Evolutionary conservation across 495 filamentous ascomycete genomes (phyloP).

Genomic region (Penicillium paxilli): DNA sequence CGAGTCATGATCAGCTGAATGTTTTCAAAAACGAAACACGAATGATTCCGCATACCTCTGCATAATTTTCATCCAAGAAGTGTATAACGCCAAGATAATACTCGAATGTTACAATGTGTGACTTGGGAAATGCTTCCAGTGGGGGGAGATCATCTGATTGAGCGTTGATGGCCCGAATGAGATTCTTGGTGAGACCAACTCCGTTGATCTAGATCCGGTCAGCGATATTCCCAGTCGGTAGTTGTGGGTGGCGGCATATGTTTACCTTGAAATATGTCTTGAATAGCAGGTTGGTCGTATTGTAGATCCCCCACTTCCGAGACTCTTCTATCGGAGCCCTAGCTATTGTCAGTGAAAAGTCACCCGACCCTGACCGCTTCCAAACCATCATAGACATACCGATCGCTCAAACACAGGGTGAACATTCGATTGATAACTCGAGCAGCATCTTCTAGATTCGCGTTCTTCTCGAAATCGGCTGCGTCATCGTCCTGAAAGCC

Average conservation of each 20-base stretch:
- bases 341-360: slow-evolving; percentile 30
- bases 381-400: slow-evolving; percentile 54
- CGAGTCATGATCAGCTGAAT: background rate
- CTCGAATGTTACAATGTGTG: slow-evolving; percentile 93
- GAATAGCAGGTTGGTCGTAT: slow-evolving; percentile 88
- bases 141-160: slow-evolving; percentile 74
- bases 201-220: slow-evolving; percentile 63
- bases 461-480: slow-evolving; percentile 67
- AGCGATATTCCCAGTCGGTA: background rate
- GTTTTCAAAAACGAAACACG: slow-evolving; percentile 17
- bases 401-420: slow-evolving; percentile 80
- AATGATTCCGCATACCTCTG: slow-evolving; percentile 48
- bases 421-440: slow-evolving; percentile 87
- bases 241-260: background rate
- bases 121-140: slow-evolving; percentile 72
- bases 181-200: slow-evolving; percentile 84
- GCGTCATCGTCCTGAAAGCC: slow-evolving; percentile 75
- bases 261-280: slow-evolving; percentile 92
- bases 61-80: slow-evolving; percentile 92
- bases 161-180: slow-evolving; percentile 77
- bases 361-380: too few relatives aligned
- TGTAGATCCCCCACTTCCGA: slow-evolving; percentile 95
- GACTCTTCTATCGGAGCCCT: slow-evolving; percentile 87
- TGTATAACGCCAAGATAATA: slow-evolving; percentile 89
- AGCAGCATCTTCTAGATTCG: slow-evolving; percentile 85